A percentile compares a stretch with the other conserved stretches of the same genome.
Evolutionary conservation across 2,329 filamentous ascomycete genomes (phyloP).

Genomic region (Talaromyces sp.): DNA sequence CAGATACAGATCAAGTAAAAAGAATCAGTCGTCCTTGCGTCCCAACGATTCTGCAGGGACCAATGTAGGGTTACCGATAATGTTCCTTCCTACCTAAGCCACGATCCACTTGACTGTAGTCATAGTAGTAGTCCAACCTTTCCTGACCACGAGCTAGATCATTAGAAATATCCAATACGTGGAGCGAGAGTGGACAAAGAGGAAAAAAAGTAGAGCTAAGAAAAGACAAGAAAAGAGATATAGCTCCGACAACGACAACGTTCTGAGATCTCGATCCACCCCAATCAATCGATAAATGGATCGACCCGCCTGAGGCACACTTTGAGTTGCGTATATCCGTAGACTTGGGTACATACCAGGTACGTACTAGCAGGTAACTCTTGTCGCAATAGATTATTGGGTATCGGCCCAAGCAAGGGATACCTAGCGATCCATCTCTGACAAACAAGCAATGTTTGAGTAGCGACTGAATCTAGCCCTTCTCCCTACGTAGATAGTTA

Average conservation of each 20-base stretch:
- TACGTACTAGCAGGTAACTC: neutral
- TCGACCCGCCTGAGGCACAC: neutral
- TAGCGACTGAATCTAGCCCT: neutral
- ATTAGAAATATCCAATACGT: neutral
- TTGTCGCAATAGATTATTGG: neutral
- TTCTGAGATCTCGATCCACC: neutral
- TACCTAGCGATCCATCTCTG: neutral
- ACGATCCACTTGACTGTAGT: neutral
- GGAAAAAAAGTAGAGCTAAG: no score
- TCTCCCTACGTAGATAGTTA: neutral
- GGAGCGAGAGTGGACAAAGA: neutral
- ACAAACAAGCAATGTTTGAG: constrained; percentile 10
- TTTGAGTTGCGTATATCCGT: neutral
- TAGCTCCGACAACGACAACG: constrained; percentile 6
- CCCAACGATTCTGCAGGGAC: neutral
- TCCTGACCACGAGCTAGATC: neutral
- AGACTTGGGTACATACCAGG: neutral
- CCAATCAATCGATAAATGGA: neutral
- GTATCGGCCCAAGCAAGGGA: neutral
- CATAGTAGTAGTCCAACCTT: neutral
- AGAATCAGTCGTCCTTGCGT: constrained; percentile 11
- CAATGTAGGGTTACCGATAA: neutral
- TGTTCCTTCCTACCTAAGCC: neutral
- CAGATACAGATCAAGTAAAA: neutral
- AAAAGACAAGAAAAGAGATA: neutral